Percentiles rank a stretch among this genome's conserved stretches.
Evolutionary conservation across 2,329 filamentous ascomycete genomes (phyloP).

Genomic region (Colletotrichum somersetense): DNA sequence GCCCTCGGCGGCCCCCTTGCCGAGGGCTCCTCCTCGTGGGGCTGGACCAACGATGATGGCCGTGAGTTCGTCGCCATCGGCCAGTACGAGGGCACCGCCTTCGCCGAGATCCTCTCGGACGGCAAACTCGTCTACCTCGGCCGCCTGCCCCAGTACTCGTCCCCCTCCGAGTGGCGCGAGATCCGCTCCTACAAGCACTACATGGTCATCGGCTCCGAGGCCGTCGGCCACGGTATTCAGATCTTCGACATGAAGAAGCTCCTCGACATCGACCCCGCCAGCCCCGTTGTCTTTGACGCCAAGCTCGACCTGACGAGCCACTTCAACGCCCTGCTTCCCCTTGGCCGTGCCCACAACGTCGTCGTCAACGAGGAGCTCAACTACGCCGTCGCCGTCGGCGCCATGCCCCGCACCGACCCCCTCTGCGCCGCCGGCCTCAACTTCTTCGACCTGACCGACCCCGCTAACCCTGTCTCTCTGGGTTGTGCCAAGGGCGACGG

Average conservation of each 20-base stretch:
- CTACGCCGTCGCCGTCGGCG: conserved; percentile 61
- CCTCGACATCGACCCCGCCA: conserved; percentile 57
- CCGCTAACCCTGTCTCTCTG: conserved; percentile 63
- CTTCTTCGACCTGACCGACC: conserved; percentile 69
- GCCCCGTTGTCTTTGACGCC: conserved; percentile 49
- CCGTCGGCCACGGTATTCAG: conserved; percentile 66
- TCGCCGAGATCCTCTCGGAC: conserved; percentile 57
- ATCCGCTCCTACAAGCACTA: conserved; percentile 53
- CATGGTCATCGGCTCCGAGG: conserved; percentile 56
- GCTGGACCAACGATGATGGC: conserved; percentile 61
- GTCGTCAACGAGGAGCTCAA: conserved; percentile 62
- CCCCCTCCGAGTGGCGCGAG: conserved; percentile 49
- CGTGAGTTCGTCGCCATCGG: conserved; percentile 61
- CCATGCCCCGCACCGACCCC: conserved; percentile 52
- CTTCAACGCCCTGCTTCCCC: conserved; percentile 48
- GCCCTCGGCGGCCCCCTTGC: conserved; percentile 61
- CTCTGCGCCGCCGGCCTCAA: conserved; percentile 65
- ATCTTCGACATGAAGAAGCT: conserved; percentile 72
- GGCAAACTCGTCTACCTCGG: conserved; percentile 60
- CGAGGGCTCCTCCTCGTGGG: conserved; percentile 57
- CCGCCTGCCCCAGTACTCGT: conserved; percentile 48
- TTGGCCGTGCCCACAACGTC: conserved; percentile 59
- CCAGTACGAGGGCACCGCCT: conserved; percentile 59
- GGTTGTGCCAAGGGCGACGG: conserved; percentile 68
- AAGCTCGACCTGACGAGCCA: conserved; percentile 50